A percentile compares a stretch with the other conserved stretches of the same genome.
Conservation (phyloP, 169 alveolate species). For the Plasmodium reichenowi region DNA sequence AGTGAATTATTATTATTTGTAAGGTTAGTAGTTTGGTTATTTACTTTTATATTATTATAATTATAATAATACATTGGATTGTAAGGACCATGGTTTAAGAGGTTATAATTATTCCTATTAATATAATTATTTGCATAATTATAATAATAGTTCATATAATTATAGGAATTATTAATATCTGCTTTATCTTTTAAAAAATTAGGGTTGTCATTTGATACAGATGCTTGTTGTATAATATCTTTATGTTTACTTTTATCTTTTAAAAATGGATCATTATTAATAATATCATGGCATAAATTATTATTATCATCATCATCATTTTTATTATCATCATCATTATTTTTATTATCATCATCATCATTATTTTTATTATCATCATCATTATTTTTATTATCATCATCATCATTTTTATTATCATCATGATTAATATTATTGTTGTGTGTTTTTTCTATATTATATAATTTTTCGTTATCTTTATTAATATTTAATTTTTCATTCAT, state of each 20-base stretch:
- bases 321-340: not conserved
- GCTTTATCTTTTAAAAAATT: not conserved
- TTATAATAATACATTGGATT: not conserved
- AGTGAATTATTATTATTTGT: not conserved
- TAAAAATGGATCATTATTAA: not conserved
- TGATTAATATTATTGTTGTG: not conserved
- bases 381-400: not conserved
- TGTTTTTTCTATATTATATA: conserved; percentile 4
- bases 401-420: not conserved
- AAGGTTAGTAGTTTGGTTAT: too few species aligned
- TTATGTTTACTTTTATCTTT: not conserved
- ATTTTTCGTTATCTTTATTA: conserved; percentile 4
- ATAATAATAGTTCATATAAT: not conserved
- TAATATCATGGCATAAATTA: not conserved
- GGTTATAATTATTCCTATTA: not conserved
- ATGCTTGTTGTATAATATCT: not conserved
- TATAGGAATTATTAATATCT: not conserved
- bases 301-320: not conserved
- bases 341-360: not conserved
- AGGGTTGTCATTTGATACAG: not conserved
- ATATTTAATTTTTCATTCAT: not conserved
- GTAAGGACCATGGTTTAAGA: not conserved
- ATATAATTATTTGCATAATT: not conserved
- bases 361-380: not conserved
- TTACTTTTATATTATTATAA: not conserved